Base-by-base conservation (phyloP, 257 asterid species). In the Solanum sparsipilum region DNA sequence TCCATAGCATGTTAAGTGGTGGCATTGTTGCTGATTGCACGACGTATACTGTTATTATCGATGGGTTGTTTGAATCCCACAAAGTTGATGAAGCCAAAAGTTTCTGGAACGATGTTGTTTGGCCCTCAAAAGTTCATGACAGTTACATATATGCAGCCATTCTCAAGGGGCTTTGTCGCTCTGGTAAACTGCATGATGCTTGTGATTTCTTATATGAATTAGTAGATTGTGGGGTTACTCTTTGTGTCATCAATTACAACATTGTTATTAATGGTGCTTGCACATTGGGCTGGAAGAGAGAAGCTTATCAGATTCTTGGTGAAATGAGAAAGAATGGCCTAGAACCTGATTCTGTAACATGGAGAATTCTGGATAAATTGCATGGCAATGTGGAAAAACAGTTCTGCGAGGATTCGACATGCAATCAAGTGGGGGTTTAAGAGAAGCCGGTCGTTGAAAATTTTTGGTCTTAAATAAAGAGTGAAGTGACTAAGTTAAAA, bases 281-380 rank as follows among this genome's bases (percentile, higher is more conserved):
- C 90, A 90, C 84, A 89, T 85, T 92, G 75, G 98, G 98, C 34
- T 89, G 94, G 90, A 97, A 93, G 94, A 93, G 88, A 81, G 98
- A 94, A 86, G 98, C 97, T 86, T 95, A 96, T 90, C 95, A 90
- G 94, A 93, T 97, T 58, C 46, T 93, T 39, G 92, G 96, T 44
- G 98, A 97, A 88, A 96, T 97, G 99, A 97, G 91, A 89, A 93
- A 92, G 87, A 94, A 95, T 90, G 98, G 94, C 35, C 83, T 96
- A 12, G 46, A 52, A 86, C 98, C 98, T 9, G 98, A 97, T 93
- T 92, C 97, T 31, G 95, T 93, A 39, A 93, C 98, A 2, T 95
- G 98, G 98, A 95, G 98, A 91, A 94, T 96, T 91, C 91, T 97
- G 87, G 93, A 94, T 89, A 95, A 92, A 84, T 91, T 95, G 91